Evolutionary conservation across 2,329 filamentous ascomycete genomes (phyloP).

Genomic region (Alternaria metachromatica): DNA sequence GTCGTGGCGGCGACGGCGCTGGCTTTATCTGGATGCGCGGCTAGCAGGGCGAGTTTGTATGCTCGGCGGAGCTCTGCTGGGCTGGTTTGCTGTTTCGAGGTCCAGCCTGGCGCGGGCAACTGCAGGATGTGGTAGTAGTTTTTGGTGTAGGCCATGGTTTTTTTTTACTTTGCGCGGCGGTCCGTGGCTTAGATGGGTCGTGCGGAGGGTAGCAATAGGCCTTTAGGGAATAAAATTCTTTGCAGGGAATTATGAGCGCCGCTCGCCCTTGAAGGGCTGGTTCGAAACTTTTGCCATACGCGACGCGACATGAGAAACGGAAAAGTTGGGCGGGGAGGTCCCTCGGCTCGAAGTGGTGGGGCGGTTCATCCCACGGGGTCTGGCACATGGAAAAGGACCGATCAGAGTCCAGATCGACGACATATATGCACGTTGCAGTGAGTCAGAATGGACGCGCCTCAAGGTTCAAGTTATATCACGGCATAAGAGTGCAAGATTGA

Average conservation of each 20-base stretch:
- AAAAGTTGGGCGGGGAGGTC: conserved; percentile 17
- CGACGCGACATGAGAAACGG: conserved; percentile 5
- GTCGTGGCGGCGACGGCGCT: not conserved
- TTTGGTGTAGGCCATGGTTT: conserved; percentile 32
- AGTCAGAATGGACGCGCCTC: not conserved
- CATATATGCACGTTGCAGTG: not conserved
- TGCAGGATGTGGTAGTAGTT: conserved; percentile 41
- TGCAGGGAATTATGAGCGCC: not conserved
- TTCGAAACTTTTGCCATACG: not conserved
- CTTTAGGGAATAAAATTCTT: not conserved
- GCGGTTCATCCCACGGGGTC: conserved; percentile 13
- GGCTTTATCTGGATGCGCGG: conserved; percentile 65
- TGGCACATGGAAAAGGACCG: conserved; percentile 17
- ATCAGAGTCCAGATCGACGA: conserved; percentile 5
- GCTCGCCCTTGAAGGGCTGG: conserved; percentile 1
- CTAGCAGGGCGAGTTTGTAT: conserved; percentile 64
- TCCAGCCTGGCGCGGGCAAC: conserved; percentile 18
- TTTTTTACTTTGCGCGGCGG: not conserved
- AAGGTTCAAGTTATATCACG: not conserved
- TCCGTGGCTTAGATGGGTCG: not conserved
- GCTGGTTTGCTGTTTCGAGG: not conserved
- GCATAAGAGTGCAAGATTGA: conserved; percentile 14
- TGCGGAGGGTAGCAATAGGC: not conserved
- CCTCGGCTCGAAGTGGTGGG: conserved; percentile 17
- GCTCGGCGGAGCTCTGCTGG: conserved; percentile 44